These are phyloP conservation scores for Primulina huaijiensis DNA, from an alignment of 257 asterid species.

Conservation along the genomic window DNA sequence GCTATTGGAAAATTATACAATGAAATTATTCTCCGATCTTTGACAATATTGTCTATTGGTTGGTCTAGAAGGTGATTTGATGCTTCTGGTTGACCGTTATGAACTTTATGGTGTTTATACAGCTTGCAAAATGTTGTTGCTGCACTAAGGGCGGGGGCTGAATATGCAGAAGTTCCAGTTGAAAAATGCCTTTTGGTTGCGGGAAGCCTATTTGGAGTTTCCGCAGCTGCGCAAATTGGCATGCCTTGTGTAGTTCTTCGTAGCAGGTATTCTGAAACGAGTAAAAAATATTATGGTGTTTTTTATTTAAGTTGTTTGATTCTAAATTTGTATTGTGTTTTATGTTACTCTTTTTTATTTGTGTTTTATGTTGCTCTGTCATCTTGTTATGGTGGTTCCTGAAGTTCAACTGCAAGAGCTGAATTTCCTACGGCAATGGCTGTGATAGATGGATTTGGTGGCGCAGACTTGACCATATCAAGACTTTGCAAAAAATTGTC, in stretches of 20 bases:
- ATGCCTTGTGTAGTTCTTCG: not conserved
- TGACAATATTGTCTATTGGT: not conserved
- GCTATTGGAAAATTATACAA: too few species aligned
- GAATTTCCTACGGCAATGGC: constrained; percentile 67
- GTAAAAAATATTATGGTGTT: not conserved
- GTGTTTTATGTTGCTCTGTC: constrained; percentile 7
- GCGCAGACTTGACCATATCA: constrained; percentile 65
- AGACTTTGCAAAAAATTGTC: constrained; percentile 43
- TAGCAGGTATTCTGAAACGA: not conserved
- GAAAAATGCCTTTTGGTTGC: constrained; percentile 66
- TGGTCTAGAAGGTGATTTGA: not conserved
- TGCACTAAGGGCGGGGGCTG: constrained; percentile 85
- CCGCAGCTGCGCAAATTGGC: not conserved
- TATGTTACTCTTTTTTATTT: not conserved
- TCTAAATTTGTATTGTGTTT: too few species aligned
- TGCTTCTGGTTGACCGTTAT: not conserved
- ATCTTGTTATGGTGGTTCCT: constrained; percentile 14
- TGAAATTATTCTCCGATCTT: too few species aligned
- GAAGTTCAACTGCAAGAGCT: constrained; percentile 77
- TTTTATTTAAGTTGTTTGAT: not conserved
- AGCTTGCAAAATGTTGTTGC: constrained; percentile 68
- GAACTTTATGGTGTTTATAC: constrained; percentile 18
- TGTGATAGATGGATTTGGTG: constrained; percentile 85
- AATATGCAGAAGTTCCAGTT: constrained; percentile 57
- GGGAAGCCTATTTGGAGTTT: constrained; percentile 56